phyloP scores from a whole-genome alignment of 2,329 filamentous ascomycete species.

The Exophiala lecanii-corni region DNA sequence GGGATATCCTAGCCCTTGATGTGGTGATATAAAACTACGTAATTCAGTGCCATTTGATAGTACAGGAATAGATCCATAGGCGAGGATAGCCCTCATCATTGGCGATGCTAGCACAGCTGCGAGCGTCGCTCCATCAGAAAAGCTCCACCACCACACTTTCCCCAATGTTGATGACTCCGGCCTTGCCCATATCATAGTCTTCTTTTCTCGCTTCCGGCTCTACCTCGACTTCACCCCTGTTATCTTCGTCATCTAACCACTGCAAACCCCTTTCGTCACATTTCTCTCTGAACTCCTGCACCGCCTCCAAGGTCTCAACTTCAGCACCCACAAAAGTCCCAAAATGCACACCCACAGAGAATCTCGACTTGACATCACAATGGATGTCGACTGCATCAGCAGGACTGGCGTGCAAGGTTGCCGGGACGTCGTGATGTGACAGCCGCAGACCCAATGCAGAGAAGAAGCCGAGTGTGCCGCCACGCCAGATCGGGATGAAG shows the following conservation, averaged over 20 bases:
- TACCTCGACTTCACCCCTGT: background rate
- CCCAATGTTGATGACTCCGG: slow-evolving; percentile 16
- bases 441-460: slow-evolving; percentile 15
- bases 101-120: too few relatives aligned
- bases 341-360: slow-evolving; percentile 49
- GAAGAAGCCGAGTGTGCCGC: slow-evolving; percentile 25
- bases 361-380: slow-evolving; percentile 41
- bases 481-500: slow-evolving; percentile 47
- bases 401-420: slow-evolving; percentile 43
- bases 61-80: too few relatives aligned
- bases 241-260: slow-evolving; percentile 3
- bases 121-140: too few relatives aligned
- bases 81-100: too few relatives aligned
- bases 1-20: background rate
- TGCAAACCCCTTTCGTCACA: slow-evolving; percentile 7
- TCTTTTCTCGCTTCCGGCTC: background rate
- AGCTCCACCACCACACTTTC: slow-evolving; percentile 14
- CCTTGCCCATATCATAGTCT: slow-evolving; percentile 8
- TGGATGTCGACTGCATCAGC: slow-evolving; percentile 47
- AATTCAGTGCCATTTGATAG: too few relatives aligned
- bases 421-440: slow-evolving; percentile 42
- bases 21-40: too few relatives aligned
- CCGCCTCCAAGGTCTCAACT: slow-evolving; percentile 16
- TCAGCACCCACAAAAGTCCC: slow-evolving; percentile 33
- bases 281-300: slow-evolving; percentile 13